Conservation (phyloP, 345 rosid species). For the Eucalyptus marginata region DNA sequence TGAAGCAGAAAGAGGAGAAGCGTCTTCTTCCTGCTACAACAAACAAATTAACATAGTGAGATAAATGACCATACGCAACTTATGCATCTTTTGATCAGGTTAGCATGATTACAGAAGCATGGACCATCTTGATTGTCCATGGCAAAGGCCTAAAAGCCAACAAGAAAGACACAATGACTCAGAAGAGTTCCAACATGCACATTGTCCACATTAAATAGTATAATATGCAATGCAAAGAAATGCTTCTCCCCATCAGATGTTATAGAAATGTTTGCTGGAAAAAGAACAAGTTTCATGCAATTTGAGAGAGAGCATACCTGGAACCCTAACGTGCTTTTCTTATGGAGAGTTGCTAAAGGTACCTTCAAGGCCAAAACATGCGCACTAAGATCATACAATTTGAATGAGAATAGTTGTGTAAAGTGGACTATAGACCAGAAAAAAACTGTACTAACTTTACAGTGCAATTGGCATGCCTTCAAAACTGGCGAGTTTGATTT, state of each 20-base stretch:
- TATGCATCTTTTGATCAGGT: background rate
- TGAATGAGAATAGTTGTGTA: background rate
- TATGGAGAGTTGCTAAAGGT: background rate
- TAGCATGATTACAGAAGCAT: background rate
- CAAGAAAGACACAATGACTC: background rate
- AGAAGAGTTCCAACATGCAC: background rate
- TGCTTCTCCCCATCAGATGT: background rate
- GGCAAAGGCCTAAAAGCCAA: background rate
- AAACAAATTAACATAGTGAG: background rate
- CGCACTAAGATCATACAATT: background rate
- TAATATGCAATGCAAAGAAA: background rate
- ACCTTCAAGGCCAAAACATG: background rate
- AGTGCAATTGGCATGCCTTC: conserved; percentile 31
- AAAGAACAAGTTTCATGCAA: background rate
- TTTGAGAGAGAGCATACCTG: background rate
- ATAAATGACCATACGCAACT: background rate
- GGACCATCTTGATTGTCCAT: background rate
- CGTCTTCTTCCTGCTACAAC: background rate
- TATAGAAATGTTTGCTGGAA: background rate
- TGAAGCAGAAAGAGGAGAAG: background rate
- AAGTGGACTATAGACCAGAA: background rate
- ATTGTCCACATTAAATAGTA: background rate
- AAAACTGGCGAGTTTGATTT: conserved; percentile 9
- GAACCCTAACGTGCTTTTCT: background rate
- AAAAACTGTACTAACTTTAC: conserved; percentile 22